These are phyloP conservation scores for Rhodamnia argentea DNA, from an alignment of 345 rosid species.

Conservation along the genomic window DNA sequence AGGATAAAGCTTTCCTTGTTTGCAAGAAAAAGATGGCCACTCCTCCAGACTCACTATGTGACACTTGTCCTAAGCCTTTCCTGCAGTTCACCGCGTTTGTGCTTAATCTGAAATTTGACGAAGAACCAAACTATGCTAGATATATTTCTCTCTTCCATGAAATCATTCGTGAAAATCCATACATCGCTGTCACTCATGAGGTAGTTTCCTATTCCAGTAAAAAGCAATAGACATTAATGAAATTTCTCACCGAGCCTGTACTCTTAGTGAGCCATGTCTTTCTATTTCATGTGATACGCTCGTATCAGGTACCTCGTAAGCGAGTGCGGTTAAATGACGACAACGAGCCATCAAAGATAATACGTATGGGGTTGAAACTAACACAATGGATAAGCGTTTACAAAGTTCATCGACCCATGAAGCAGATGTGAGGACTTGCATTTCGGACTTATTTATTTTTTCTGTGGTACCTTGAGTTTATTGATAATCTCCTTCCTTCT, in stretches of 20 bases:
- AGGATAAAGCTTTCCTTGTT: not conserved
- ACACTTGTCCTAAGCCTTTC: not conserved
- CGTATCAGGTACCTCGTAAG: not conserved
- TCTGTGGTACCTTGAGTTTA: not conserved
- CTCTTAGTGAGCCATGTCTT: not conserved
- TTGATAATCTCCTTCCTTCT: not conserved
- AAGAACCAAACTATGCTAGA: not conserved
- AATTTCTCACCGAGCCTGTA: not conserved
- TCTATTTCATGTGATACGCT: not conserved
- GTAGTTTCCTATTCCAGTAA: not conserved
- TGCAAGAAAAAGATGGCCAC: conserved; percentile 7
- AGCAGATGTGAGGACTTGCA: not conserved
- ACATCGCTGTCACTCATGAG: not conserved
- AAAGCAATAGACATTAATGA: not conserved
- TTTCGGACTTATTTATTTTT: not conserved
- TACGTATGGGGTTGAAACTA: not conserved
- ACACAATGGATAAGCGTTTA: not conserved
- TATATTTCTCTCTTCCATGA: not conserved
- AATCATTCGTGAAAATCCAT: not conserved
- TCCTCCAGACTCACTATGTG: not conserved
- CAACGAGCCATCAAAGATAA: not conserved
- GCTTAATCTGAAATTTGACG: conserved; percentile 4
- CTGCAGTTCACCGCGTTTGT: not conserved
- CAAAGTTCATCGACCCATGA: not conserved
- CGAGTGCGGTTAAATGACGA: not conserved